A percentile compares a stretch with the other conserved stretches of the same genome.
These are phyloP conservation scores for Saturnispora gosingensis DNA, from an alignment of 805 yeast species.

Conservation along the genomic window DNA sequence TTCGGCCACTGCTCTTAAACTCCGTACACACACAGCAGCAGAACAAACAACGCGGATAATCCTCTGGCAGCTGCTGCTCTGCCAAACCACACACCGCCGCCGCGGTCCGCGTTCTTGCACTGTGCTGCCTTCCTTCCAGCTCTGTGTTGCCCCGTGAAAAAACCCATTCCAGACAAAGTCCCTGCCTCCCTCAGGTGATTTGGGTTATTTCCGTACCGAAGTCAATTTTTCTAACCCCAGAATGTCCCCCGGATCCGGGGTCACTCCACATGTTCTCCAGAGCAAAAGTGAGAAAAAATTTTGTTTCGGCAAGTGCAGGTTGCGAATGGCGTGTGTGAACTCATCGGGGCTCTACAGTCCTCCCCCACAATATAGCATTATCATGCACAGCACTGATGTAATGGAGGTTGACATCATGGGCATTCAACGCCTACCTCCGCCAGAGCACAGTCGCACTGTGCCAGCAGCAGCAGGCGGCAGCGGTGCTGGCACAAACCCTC, in stretches of 20 bases:
- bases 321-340: background rate
- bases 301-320: background rate
- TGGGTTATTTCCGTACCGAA: too few relatives aligned
- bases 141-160: too few relatives aligned
- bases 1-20: background rate
- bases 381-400: background rate
- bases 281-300: background rate
- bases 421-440: background rate
- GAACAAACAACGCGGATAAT: background rate
- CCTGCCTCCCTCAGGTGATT: background rate
- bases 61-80: background rate
- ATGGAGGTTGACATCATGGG: background rate
- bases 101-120: background rate
- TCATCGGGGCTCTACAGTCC: background rate
- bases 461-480: too few relatives aligned
- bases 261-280: background rate
- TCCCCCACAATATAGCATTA: background rate
- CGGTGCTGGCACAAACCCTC: background rate
- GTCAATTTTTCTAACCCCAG: background rate
- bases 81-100: background rate
- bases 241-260: slow-evolving; percentile 2
- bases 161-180: background rate
- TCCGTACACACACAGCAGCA: background rate
- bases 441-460: background rate
- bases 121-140: background rate